Evolutionary conservation across 2,329 filamentous ascomycete species (phyloP), one percentile per base, ranked within the genome.

Genomic region (Stenocarpella maydis): DNA sequence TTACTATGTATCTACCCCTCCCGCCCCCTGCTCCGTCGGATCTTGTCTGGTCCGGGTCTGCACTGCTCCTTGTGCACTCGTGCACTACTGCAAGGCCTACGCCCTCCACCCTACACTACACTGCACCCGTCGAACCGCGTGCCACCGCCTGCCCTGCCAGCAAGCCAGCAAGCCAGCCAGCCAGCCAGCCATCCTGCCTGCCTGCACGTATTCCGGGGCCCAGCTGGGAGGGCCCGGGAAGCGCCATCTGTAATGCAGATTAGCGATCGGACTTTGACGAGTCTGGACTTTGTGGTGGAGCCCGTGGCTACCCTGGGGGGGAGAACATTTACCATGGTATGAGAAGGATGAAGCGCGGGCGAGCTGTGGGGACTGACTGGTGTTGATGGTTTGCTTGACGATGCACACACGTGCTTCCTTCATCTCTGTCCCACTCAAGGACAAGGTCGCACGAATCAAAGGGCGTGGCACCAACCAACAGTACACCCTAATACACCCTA

Each of bases 271-370:
- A 41, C 65, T 21, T 67, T 67, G 55, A 54, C 39, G 54, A 37
- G 34, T 60, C 58, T 63, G 58, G 58, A 63, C 58, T 63, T 49
- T 34, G 47, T 9, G 34, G 55, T 77, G 65, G 65, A 63, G 65
- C 61, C n/a, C n/a, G n/a, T n/a, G n/a, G n/a, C n/a, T n/a, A n/a
- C n/a, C n/a, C n/a, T n/a, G n/a, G 34, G 17, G 28, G 58, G 19
- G 47, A 49, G 19, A 47, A 24, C 7, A 17, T n/a, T n/a, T n/a
- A n/a, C n/a, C n/a, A n/a, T n/a, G 47, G 43, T 4, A 24, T 15
- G 58, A 61, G 58, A 19, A 61, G 26, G 28, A n/a, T 34, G 19
- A 47, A n/a, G 19, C 47, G 26, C 6, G 31, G 17, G n/a, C 14
- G 26, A 15, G 10, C 19, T n/a, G 28, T 34, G 58, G 43, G 58